Base-by-base conservation (phyloP, 2,329 filamentous ascomycete genomes). In the Eutypella sp. region DNA sequence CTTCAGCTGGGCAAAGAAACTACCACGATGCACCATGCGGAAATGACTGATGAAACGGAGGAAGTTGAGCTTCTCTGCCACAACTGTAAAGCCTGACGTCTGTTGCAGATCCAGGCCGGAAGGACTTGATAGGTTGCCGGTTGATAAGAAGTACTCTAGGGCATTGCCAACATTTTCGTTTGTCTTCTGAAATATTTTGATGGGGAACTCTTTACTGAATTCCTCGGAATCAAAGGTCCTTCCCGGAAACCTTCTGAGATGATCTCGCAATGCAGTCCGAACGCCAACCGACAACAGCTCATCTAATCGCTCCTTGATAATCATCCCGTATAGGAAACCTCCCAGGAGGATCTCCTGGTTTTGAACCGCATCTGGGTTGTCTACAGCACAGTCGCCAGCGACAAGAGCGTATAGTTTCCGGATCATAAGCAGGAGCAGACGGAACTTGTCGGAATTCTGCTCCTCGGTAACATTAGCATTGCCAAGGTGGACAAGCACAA, bases 31-130 rank as follows among this genome's bases (percentile, higher is more conserved):
- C 47, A 99, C 89, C 90, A 96, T 96, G 56, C 93, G 87, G 78
- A 99, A 99, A 68, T 99, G 93, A 67, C 89, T 93, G 71, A 99
- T 95, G 72, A 97, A 99, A 59, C 93, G 89, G 61, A 95, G 82
- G 66, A 97, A 99, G 72, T 99, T 99, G 64, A 99, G 92, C 76
- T 97, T 97, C 66, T 99, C 93, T 3, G 93, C 93, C 42, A 97
- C 91, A 42, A 99, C 90, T 0, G 89, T 95, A 67, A 95, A 99
- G 51, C 93, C 93, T 11, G 92, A 93, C 0, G 86, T 85, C 67
- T 99, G 93, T 63, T 97, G 93, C 60, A 96, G 68, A 76, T 99
- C 93, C 34, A 99, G 76, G 53, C 93, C 93, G 24, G 89, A 95
- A 13, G 89, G 84, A 73, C 89, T 95, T 60, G 89, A 82, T 39